These are phyloP conservation scores for Euphrasia arctica DNA, from an alignment of 305 asterid species.

Conservation along the genomic window DNA sequence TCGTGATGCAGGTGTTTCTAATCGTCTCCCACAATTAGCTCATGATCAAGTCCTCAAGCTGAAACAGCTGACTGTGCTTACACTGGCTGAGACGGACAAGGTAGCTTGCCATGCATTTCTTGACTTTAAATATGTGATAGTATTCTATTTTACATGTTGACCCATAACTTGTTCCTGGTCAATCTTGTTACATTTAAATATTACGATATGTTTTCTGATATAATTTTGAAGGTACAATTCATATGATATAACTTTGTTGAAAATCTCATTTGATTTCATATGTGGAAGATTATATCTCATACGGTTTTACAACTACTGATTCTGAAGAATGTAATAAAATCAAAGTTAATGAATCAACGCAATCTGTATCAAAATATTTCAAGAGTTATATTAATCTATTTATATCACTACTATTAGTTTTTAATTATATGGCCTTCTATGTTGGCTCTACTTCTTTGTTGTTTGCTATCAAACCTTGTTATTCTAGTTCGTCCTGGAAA, in stretches of 20 bases:
- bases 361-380: not conserved
- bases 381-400: conserved; percentile 4
- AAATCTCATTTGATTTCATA: conserved; percentile 3
- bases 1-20: conserved; percentile 47
- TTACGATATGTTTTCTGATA: conserved; percentile 2
- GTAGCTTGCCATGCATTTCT: conserved; percentile 34
- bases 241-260: conserved; percentile 3
- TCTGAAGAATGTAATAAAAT: conserved; percentile 1
- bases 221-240: conserved; percentile 17
- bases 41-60: conserved; percentile 83
- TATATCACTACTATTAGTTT: not conserved
- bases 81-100: conserved; percentile 86
- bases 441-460: conserved; percentile 5
- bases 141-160: conserved; percentile 8
- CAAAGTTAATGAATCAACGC: conserved; percentile 4
- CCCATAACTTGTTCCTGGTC: conserved; percentile 17
- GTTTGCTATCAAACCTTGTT: conserved; percentile 10
- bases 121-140: not conserved
- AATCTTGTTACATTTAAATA: conserved; percentile 1
- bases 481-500: not conserved
- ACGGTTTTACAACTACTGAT: not conserved
- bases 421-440: not conserved
- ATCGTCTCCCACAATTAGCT: conserved; percentile 58
- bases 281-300: conserved; percentile 1
- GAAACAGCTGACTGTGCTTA: conserved; percentile 89